Conservation (phyloP, 768 basidiomycete species). For the Exidia glandulosa region DNA sequence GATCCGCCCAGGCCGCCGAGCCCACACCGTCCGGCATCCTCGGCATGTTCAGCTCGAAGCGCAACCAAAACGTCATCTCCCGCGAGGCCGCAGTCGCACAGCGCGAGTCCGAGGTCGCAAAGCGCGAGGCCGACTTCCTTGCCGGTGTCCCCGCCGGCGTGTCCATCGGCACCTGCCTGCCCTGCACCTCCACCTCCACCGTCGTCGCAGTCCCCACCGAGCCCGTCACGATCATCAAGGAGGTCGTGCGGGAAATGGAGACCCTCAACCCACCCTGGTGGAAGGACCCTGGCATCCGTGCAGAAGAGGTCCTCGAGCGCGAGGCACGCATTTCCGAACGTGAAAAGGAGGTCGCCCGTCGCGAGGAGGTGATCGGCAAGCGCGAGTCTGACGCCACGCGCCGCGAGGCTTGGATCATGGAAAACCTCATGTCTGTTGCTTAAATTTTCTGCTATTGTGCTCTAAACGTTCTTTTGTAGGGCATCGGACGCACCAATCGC, state of each 20-base stretch:
- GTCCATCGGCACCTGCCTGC: slow-evolving; percentile 9
- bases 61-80: slow-evolving; percentile 66
- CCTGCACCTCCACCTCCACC: slow-evolving; percentile 36
- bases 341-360: slow-evolving; percentile 76
- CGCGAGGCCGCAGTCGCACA: slow-evolving; percentile 70
- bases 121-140: slow-evolving; percentile 77
- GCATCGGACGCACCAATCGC: slow-evolving; percentile 42
- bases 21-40: slow-evolving; percentile 43
- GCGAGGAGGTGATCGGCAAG: slow-evolving; percentile 76
- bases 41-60: slow-evolving; percentile 71
- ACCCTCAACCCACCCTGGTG: slow-evolving; percentile 70
- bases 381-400: slow-evolving; percentile 79
- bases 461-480: background rate
- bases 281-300: slow-evolving; percentile 52
- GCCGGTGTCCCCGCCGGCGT: slow-evolving; percentile 78
- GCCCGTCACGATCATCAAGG: slow-evolving; percentile 73
- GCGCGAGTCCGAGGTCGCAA: slow-evolving; percentile 82
- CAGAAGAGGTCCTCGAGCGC: slow-evolving; percentile 74
- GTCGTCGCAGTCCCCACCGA: slow-evolving; percentile 23
- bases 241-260: slow-evolving; percentile 60
- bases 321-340: slow-evolving; percentile 78
- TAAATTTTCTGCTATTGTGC: slow-evolving; percentile 3
- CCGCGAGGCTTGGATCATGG: slow-evolving; percentile 88
- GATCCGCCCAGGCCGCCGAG: no score
- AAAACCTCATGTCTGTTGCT: slow-evolving; percentile 73